Evolutionary conservation across 257 asterid species (phyloP).

Genomic region (Capsicum rhomboideum): DNA sequence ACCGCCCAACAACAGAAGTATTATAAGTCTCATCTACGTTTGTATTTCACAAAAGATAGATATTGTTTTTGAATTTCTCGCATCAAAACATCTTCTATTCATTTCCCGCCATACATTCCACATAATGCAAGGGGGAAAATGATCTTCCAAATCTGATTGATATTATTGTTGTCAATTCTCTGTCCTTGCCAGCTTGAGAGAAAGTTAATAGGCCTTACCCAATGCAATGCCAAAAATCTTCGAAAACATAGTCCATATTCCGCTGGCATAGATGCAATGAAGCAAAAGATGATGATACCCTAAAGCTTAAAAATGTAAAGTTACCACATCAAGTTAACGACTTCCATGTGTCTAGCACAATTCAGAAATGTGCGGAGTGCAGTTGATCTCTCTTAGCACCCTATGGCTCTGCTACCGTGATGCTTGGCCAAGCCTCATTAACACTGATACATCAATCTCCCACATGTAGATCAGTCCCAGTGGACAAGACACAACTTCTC

Average conservation of each 20-base stretch:
- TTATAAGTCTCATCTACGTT: no score
- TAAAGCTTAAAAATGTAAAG: no score
- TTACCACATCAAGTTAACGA: no score
- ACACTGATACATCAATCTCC: neutral
- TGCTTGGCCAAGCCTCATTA: neutral
- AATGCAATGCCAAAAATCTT: neutral
- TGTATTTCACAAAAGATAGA: no score
- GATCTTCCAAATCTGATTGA: neutral
- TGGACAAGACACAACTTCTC: neutral
- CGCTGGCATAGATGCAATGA: no score
- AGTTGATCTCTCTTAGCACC: neutral
- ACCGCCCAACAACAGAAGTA: no score
- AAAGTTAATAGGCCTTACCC: no score
- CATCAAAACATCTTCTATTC: neutral
- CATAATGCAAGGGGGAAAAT: no score
- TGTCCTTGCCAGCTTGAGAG: neutral
- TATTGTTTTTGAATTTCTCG: no score
- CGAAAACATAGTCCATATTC: neutral
- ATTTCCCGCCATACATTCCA: no score
- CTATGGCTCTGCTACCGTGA: neutral
- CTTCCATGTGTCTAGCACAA: neutral
- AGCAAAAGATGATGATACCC: no score
- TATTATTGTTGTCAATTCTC: neutral
- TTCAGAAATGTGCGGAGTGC: neutral
- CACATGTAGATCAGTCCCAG: neutral